Percentiles rank a stretch among this genome's conserved stretches.
Evolutionary conservation across 768 basidiomycete species (phyloP).

Genomic region (Tylopilus sp.): DNA sequence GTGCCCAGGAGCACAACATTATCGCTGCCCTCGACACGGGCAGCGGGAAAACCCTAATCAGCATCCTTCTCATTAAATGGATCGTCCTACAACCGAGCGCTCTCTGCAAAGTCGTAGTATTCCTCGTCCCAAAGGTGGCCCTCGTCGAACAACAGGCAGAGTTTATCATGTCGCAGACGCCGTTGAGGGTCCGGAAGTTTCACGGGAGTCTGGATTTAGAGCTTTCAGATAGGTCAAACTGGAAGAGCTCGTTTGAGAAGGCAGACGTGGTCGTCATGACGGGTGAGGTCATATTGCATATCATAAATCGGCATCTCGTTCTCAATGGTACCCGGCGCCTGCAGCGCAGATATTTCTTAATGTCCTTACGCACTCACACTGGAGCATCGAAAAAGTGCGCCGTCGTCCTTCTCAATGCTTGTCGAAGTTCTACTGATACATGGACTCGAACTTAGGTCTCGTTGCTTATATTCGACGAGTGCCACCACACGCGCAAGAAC

Average conservation of each 20-base stretch:
- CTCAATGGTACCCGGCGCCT: conserved; percentile 1
- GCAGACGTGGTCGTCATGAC: conserved; percentile 86
- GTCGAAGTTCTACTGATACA: background rate
- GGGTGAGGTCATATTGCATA: conserved; percentile 40
- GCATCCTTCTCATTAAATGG: conserved; percentile 71
- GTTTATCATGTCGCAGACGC: conserved; percentile 61
- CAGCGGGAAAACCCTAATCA: conserved; percentile 61
- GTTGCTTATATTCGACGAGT: conserved; percentile 55
- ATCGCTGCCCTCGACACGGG: conserved; percentile 60
- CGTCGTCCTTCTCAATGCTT: background rate
- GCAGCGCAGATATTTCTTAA: conserved; percentile 82
- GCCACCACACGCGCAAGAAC: conserved; percentile 54
- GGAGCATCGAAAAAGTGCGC: conserved; percentile 61
- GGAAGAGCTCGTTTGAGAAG: conserved; percentile 59
- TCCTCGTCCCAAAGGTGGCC: conserved; percentile 82
- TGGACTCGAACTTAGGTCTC: conserved; percentile 40
- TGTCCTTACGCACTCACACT: conserved; percentile 75
- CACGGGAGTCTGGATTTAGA: conserved; percentile 72
- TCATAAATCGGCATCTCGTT: background rate
- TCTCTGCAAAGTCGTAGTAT: conserved; percentile 62
- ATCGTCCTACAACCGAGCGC: conserved; percentile 50
- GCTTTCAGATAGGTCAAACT: conserved; percentile 60
- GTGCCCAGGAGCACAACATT: conserved; percentile 49
- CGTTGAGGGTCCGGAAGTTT: conserved; percentile 63
- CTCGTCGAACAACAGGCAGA: conserved; percentile 80